Evolutionary conservation across 2,329 filamentous ascomycete species (phyloP), one percentile per base, ranked within the genome.

Genomic region (Gnomoniopsis smithogilvyi): DNA sequence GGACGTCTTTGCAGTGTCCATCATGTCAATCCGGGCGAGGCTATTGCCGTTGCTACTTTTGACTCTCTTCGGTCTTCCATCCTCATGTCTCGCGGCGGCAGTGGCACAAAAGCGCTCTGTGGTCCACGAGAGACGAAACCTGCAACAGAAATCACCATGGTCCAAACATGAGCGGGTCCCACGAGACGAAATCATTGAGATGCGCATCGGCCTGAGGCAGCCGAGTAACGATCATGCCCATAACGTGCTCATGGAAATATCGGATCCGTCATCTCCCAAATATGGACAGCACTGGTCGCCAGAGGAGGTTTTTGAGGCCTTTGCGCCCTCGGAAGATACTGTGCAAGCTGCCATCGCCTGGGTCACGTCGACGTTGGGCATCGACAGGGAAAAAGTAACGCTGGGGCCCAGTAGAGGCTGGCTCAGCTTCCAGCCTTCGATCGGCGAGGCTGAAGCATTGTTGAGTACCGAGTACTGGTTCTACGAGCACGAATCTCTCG

Each of bases 281-380:
- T 80, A 80, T 63, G 78, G 78, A 54, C 73, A 75, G 58, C 77
- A 80, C 68, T 80, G 77, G 75, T 74, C 74, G 8, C 63, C 71
- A 2, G 68, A 76, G 30, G 68, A 79, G 64, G 68, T 81, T 2
- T 68, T 72, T 8, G 71, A 75, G 10, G 75, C 72, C 50, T 81
- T 80, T 67, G 71, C 76, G 4, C 74, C 76, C 1, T 64, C 64
- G 15, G 63, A 72, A 6, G 76, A 81, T 21, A 48, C 24, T 11
- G 17, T 48, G 11, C 21, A 48, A n/a, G 24, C 46, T n/a, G 24
- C 46, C 11, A 30, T 12, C 46, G 14, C 11, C 21, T 48, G 46
- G 46, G 17, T 48, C 6, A 48, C 46, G 21, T 48, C 46, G 21
- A 48, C 46, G 6, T 30, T 48, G 24, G 24, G 24, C 4, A 48